Evolutionary conservation across 83 land plant genomes (phyloP).

Genomic region (Picea abies): DNA sequence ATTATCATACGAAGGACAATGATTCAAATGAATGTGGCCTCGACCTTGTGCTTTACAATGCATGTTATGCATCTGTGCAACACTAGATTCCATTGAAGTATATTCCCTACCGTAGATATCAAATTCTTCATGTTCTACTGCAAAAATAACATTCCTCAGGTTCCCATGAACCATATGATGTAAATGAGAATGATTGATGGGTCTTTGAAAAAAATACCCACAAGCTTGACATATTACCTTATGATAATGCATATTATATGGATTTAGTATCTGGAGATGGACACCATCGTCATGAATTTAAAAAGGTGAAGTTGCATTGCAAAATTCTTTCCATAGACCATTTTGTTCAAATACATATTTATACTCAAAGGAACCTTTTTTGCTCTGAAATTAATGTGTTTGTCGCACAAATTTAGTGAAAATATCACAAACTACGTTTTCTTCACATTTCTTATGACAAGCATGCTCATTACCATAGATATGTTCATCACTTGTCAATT

Average conservation of each 20-base stretch:
- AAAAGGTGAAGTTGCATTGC: slow-evolving; percentile 22
- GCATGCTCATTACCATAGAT: slow-evolving; percentile 1
- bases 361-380: slow-evolving; percentile 28
- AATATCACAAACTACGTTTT: slow-evolving; percentile 23
- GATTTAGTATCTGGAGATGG: slow-evolving; percentile 21
- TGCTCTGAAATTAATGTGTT: slow-evolving; percentile 27
- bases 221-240: slow-evolving; percentile 22
- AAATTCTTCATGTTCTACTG: slow-evolving; percentile 28
- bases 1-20: slow-evolving; percentile 8
- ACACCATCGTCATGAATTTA: not conserved
- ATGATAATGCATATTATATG: slow-evolving; percentile 24
- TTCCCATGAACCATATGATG: slow-evolving; percentile 32
- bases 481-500: slow-evolving; percentile 12
- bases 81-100: slow-evolving; percentile 34
- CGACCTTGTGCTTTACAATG: no score
- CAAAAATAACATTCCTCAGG: slow-evolving; percentile 22
- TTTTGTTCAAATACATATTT: slow-evolving; percentile 32
- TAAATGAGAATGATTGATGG: slow-evolving; percentile 18
- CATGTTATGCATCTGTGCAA: slow-evolving; percentile 40
- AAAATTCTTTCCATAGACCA: slow-evolving; percentile 20
- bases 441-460: slow-evolving; percentile 25
- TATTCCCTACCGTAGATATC: slow-evolving; percentile 35
- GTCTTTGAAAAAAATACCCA: slow-evolving; percentile 24
- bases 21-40: slow-evolving; percentile 36
- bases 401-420: slow-evolving; percentile 21